These are phyloP conservation scores for Lactarius deliciosus DNA, from an alignment of 768 basidiomycete species.

Conservation along the genomic window DNA sequence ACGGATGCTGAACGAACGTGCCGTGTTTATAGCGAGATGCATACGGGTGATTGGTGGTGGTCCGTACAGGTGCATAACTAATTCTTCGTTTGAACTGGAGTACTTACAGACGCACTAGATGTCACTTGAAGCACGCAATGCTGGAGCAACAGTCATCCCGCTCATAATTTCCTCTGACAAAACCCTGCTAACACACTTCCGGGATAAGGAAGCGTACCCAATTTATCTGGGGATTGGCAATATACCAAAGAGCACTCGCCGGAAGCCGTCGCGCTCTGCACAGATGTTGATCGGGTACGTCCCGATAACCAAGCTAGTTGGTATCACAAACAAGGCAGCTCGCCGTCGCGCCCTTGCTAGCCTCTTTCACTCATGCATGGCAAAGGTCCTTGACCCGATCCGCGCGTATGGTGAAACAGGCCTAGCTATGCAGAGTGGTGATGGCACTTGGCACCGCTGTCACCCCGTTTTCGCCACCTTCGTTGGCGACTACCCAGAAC, in stretches of 20 bases:
- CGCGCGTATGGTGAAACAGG: neutral
- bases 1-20: neutral
- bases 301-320: conserved; percentile 29
- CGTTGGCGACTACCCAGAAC: neutral
- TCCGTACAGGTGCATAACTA: conserved; percentile 3
- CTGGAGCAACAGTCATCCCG: neutral
- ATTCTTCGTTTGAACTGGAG: neutral
- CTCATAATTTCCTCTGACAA: neutral
- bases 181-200: conserved; percentile 5
- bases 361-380: conserved; percentile 25
- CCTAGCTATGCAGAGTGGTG: neutral
- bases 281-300: neutral
- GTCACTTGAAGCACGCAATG: neutral
- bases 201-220: conserved; percentile 25
- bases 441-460: neutral
- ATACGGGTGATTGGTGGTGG: conserved; percentile 20
- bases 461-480: neutral
- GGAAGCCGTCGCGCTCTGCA: neutral
- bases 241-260: conserved; percentile 27
- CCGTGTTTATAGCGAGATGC: neutral
- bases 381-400: neutral
- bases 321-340: conserved; percentile 21
- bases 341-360: conserved; percentile 6
- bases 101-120: neutral
- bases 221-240: conserved; percentile 28